Evolutionary conservation across 805 yeast genomes (phyloP).

Genomic region (Saccharomycopsis selenospora): DNA sequence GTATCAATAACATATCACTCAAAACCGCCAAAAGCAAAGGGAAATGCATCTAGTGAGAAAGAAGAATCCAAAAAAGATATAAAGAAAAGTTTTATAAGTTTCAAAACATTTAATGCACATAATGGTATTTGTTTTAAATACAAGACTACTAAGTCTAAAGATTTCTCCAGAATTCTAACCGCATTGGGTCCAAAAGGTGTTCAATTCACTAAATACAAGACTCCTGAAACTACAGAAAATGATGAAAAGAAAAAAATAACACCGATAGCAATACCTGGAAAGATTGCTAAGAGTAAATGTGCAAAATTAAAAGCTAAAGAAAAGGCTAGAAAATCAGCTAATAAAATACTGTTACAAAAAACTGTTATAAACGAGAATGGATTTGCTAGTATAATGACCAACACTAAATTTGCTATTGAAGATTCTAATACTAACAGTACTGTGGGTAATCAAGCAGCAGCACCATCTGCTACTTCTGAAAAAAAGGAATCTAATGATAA

Average conservation of each 20-base stretch:
- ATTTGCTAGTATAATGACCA: conserved; percentile 19
- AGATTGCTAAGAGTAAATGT: conserved; percentile 1
- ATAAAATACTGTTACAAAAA: conserved; percentile 7
- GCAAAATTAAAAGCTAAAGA: not conserved
- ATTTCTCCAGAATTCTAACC: conserved; percentile 63
- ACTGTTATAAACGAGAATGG: conserved; percentile 17
- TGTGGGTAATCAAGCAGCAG: conserved; percentile 1
- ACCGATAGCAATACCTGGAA: not conserved
- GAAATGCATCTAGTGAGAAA: conserved; percentile 23
- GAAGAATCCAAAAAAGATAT: conserved; percentile 18
- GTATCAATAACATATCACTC: conserved; percentile 30
- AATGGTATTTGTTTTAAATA: conserved; percentile 55
- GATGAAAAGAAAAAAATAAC: not conserved
- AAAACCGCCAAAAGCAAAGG: conserved; percentile 24
- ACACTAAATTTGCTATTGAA: conserved; percentile 17
- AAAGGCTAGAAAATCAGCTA: conserved; percentile 1
- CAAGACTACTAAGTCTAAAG: conserved; percentile 57
- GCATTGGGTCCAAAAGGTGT: conserved; percentile 69
- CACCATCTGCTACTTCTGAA: not conserved
- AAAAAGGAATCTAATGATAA: conserved; percentile 9
- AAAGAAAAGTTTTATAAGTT: conserved; percentile 34
- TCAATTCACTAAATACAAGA: conserved; percentile 27
- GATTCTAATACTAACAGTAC: not conserved
- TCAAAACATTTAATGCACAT: conserved; percentile 60
- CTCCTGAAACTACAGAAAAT: not conserved